Base-by-base conservation (phyloP, 2,329 filamentous ascomycete genomes). In the Colletotrichum magnum region DNA sequence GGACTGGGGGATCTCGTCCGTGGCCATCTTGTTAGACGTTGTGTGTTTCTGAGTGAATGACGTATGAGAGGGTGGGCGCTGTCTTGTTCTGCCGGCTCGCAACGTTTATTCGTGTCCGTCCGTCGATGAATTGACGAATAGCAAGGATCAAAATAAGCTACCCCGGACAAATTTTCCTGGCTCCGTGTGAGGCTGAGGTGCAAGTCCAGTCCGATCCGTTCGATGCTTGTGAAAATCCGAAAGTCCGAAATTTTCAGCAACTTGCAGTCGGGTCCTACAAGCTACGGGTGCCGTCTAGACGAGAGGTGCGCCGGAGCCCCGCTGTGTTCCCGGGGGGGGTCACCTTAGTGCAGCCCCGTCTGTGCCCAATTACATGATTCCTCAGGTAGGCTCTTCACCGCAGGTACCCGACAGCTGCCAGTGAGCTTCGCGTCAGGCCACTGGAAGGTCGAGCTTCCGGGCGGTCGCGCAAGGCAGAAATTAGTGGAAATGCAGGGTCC, bases 1-100 rank as follows among this genome's bases (percentile, higher is more conserved):
- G 74, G 94, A 78, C 72, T 85, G 80, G n/a, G 85, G 82, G 21
- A 79, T 56, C 53, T 77, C 76, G 71, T 80, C 76, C 48, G 77
- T 70, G n/a, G 80, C 78, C 78, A 81, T 80, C 26, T 52, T 43
- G 47, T 59, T 12, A 51, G 28, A 13, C 21, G 24, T 63, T 12
- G 28, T 10, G 48, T 36, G 13, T 21, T n/a, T 24, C 28, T 10
- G 21, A 5, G 60, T 59, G 16, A 54, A 59, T 69, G 66, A 66
- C 62, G 66, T 69, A 48, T 50, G 48, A 28, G 61, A 66, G 39
- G n/a, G 21, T 24, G n/a, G 43, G 13, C 7, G n/a, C 6, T 56
- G 12, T 15, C 36, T 18, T 62, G 50, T 36, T 26, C 13, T 24
- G 16, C 0, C 12, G 21, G 16, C 21, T 18, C 15, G 6, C 10